phyloP scores from a whole-genome alignment of 108 stramenopile genomes.

The Epipyxis sp. region DNA sequence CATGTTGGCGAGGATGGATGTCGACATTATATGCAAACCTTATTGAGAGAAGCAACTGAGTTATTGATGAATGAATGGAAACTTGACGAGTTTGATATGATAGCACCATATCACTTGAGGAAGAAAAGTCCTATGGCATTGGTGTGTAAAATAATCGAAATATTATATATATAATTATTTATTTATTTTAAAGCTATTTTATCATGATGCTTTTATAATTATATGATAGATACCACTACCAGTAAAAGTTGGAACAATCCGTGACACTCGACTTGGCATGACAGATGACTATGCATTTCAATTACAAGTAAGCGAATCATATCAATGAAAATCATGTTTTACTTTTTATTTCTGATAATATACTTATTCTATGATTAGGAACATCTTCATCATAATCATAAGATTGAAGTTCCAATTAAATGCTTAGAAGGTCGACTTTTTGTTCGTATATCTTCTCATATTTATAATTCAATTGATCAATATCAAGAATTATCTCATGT shows the following conservation, averaged over 20 bases:
- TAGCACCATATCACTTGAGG: neutral
- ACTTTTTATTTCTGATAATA: too few relatives aligned
- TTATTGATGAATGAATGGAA: neutral
- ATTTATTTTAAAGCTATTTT: neutral
- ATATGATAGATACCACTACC: slow-evolving; percentile 3
- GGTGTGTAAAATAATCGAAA: neutral
- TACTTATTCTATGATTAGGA: neutral
- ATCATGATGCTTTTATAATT: neutral
- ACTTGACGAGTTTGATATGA: neutral
- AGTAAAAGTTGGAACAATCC: neutral
- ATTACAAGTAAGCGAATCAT: neutral
- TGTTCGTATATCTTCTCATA: slow-evolving; percentile 8
- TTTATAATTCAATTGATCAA: neutral
- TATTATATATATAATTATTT: neutral
- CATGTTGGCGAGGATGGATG: neutral
- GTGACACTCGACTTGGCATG: neutral
- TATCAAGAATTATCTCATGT: neutral
- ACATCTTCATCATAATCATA: slow-evolving; percentile 1
- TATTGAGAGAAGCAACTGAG: neutral
- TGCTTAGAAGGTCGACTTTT: neutral
- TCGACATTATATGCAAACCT: neutral
- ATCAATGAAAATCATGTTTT: neutral
- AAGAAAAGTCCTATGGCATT: neutral
- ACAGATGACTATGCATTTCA: slow-evolving; percentile 12
- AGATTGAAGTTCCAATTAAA: slow-evolving; percentile 11